Conservation (phyloP, 2,329 filamentous ascomycete species). For the Massarina eburnea region DNA sequence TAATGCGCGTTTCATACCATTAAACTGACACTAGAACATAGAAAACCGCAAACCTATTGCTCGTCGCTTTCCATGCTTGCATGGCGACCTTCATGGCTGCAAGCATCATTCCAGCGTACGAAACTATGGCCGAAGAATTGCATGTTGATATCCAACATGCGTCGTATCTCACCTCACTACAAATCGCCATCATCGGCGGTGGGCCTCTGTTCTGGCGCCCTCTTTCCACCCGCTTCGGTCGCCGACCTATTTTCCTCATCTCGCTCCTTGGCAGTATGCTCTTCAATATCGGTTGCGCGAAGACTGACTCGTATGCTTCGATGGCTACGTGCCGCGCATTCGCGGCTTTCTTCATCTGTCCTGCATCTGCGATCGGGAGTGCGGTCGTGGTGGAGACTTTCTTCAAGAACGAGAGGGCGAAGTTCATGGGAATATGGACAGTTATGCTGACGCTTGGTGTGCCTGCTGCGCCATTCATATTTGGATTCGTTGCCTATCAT, state of each 20-base stretch:
- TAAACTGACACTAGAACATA: constrained; percentile 22
- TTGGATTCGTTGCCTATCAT: constrained; percentile 52
- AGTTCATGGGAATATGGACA: constrained; percentile 62
- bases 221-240: constrained; percentile 56
- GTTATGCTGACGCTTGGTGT: constrained; percentile 54
- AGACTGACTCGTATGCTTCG: constrained; percentile 51
- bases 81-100: constrained; percentile 60
- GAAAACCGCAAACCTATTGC: constrained; percentile 56
- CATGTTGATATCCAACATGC: constrained; percentile 51
- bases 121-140: constrained; percentile 55
- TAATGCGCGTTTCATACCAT: background rate
- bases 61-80: constrained; percentile 60
- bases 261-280: constrained; percentile 51
- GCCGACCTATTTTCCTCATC: constrained; percentile 57
- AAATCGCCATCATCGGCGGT: constrained; percentile 57
- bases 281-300: constrained; percentile 58
- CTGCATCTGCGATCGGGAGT: constrained; percentile 57
- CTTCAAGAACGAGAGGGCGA: constrained; percentile 57
- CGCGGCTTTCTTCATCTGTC: constrained; percentile 58
- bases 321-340: constrained; percentile 57
- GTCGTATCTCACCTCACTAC: constrained; percentile 58
- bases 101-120: constrained; percentile 57
- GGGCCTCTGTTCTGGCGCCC: constrained; percentile 61
- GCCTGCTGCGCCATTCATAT: constrained; percentile 46
- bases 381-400: constrained; percentile 61